These are phyloP conservation scores for Epichloe bromicola DNA, from an alignment of 2,329 filamentous ascomycete species.

Conservation along the genomic window DNA sequence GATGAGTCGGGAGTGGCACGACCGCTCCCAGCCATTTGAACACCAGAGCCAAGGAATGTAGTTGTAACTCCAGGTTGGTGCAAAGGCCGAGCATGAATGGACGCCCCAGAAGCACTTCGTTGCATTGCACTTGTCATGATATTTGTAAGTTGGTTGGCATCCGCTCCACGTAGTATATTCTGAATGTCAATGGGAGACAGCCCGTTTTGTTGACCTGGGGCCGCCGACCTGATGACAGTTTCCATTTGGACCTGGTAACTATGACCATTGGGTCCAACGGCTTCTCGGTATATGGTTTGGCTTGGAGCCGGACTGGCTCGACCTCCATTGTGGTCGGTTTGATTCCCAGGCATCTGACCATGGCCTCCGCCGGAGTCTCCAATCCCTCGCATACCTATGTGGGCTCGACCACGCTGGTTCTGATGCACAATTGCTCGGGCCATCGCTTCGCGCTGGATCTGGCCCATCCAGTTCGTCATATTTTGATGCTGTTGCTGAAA, in stretches of 20 bases:
- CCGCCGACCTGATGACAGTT: slow-evolving; percentile 16
- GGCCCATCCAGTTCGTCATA: slow-evolving; percentile 32
- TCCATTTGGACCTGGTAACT: slow-evolving; percentile 24
- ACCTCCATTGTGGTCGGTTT: slow-evolving; percentile 13
- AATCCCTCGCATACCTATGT: slow-evolving; percentile 27
- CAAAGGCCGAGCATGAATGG: slow-evolving; percentile 22
- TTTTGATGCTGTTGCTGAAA: slow-evolving; percentile 28
- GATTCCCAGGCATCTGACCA: slow-evolving; percentile 9
- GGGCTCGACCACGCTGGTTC: slow-evolving; percentile 28
- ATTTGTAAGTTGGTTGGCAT: slow-evolving; percentile 30
- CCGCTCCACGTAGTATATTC: slow-evolving; percentile 31
- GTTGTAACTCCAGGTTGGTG: slow-evolving; percentile 30
- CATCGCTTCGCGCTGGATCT: slow-evolving; percentile 33
- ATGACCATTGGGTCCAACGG: slow-evolving; percentile 20
- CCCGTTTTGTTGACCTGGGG: slow-evolving; percentile 12
- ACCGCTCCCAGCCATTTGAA: slow-evolving; percentile 30
- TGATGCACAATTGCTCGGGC: slow-evolving; percentile 28
- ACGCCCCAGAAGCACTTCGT: slow-evolving; percentile 34
- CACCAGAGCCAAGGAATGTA: slow-evolving; percentile 21
- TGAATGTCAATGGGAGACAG: slow-evolving; percentile 32
- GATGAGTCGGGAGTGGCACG: slow-evolving; percentile 33
- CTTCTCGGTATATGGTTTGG: slow-evolving; percentile 21
- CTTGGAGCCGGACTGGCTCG: slow-evolving; percentile 12
- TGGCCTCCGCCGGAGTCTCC: slow-evolving; percentile 17
- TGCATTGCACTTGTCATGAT: slow-evolving; percentile 39